A percentile compares a stretch with the other conserved stretches of the same genome.
Evolutionary conservation across 179 eudicot genomes (phyloP).

Genomic region (Patellifolia procumbens): DNA sequence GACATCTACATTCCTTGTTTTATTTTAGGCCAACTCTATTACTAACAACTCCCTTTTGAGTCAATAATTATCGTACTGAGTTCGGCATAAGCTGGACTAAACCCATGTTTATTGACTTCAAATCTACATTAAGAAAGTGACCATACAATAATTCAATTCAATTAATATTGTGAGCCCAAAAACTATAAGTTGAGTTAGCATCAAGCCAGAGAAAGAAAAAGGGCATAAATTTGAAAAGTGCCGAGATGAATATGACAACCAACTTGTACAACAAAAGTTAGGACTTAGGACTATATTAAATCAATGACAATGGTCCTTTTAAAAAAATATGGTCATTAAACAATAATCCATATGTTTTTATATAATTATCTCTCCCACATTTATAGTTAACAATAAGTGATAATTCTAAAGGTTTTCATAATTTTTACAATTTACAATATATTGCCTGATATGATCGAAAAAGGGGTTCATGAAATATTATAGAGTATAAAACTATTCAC

Average conservation of each 20-base stretch:
- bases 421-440: too few relatives aligned
- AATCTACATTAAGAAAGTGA: not conserved
- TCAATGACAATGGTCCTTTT: slow-evolving; percentile 4
- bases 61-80: not conserved
- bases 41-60: not conserved
- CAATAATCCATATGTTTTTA: not conserved
- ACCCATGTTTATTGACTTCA: not conserved
- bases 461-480: too few relatives aligned
- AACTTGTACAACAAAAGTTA: not conserved
- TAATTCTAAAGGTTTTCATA: too few relatives aligned
- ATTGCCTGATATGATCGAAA: too few relatives aligned
- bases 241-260: not conserved
- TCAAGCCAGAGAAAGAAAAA: not conserved
- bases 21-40: not conserved
- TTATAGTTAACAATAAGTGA: too few relatives aligned
- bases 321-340: slow-evolving; percentile 8
- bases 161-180: slow-evolving; percentile 12
- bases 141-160: not conserved
- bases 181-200: slow-evolving; percentile 3
- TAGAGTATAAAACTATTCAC: too few relatives aligned
- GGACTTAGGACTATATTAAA: not conserved
- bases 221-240: not conserved
- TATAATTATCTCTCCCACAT: too few relatives aligned
- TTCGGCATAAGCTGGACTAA: not conserved
- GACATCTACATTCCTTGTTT: not conserved